Percentiles rank a stretch among this genome's conserved stretches.
Conservation (phyloP, 2,329 filamentous ascomycete species). For the Fusarium nanum region DNA sequence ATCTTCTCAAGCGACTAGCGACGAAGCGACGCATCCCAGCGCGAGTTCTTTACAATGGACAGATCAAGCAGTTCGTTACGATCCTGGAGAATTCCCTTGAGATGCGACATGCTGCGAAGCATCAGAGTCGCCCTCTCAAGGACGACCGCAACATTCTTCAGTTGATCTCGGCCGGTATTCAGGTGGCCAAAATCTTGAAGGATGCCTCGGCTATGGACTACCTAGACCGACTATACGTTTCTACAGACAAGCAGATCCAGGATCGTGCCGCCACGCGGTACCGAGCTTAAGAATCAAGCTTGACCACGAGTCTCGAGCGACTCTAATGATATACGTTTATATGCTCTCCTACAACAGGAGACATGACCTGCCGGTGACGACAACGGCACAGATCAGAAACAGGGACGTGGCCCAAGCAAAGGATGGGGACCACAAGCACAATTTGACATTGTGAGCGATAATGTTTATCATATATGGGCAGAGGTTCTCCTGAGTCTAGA, state of each 20-base stretch:
- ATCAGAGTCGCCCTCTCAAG: constrained; percentile 84
- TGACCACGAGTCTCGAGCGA: constrained; percentile 41
- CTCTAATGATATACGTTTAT: constrained; percentile 48
- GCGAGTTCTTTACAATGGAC: constrained; percentile 85
- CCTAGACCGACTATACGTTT: constrained; percentile 82
- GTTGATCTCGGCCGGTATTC: constrained; percentile 86
- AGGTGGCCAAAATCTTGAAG: constrained; percentile 88
- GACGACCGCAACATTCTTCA: constrained; percentile 91
- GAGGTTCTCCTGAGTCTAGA: constrained; percentile 25
- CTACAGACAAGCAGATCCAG: constrained; percentile 82
- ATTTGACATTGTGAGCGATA: constrained; percentile 48
- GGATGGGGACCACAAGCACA: constrained; percentile 28
- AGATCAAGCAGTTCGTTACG: constrained; percentile 92
- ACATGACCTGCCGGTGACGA: constrained; percentile 43
- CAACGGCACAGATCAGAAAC: constrained; percentile 46
- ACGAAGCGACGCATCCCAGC: constrained; percentile 89
- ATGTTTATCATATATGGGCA: constrained; percentile 46
- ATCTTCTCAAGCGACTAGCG: constrained; percentile 84
- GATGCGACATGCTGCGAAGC: constrained; percentile 86
- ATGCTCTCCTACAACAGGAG: constrained; percentile 40
- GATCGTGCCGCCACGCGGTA: constrained; percentile 63
- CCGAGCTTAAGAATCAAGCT: constrained; percentile 46
- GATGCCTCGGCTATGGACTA: constrained; percentile 86
- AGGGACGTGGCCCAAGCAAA: constrained; percentile 37
- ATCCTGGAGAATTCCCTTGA: constrained; percentile 89